phyloP scores from a whole-genome alignment of 176 grass and related monocot genomes.

The Eleusine indica region DNA sequence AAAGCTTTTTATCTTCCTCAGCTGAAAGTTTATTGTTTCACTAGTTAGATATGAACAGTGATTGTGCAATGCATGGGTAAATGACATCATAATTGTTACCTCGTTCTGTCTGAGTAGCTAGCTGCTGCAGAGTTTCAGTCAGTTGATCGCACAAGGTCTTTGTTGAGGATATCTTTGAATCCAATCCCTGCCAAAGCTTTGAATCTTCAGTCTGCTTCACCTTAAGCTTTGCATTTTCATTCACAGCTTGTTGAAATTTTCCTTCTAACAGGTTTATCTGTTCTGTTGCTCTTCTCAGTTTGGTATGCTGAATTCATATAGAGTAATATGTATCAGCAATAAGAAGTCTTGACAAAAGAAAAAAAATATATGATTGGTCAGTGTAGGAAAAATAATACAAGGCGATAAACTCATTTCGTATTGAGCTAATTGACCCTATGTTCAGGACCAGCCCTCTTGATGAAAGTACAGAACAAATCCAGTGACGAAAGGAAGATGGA shows the following conservation, averaged over 20 bases:
- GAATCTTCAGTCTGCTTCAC: conserved; percentile 78
- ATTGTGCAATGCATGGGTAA: conserved; percentile 16
- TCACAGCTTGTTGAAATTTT: conserved; percentile 76
- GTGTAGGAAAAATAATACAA: neutral
- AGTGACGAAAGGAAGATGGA: neutral
- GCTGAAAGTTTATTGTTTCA: conserved; percentile 50
- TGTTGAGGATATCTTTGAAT: conserved; percentile 84
- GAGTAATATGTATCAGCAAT: conserved; percentile 17
- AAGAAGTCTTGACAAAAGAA: conserved; percentile 18
- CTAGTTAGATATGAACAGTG: conserved; percentile 36
- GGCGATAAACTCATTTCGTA: neutral
- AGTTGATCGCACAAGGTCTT: conserved; percentile 81
- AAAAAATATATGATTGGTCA: conserved; percentile 6
- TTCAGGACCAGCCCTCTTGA: neutral
- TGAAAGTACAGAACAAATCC: conserved; percentile 24
- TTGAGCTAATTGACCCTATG: conserved; percentile 5
- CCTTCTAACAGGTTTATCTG: conserved; percentile 73
- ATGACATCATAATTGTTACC: conserved; percentile 44
- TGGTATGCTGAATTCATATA: conserved; percentile 58
- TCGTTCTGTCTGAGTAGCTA: conserved; percentile 65
- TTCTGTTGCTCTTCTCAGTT: conserved; percentile 72
- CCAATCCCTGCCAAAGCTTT: conserved; percentile 84
- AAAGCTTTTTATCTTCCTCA: conserved; percentile 74
- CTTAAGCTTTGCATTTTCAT: conserved; percentile 86
- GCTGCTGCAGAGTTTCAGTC: conserved; percentile 74